Evolutionary conservation across 2,329 filamentous ascomycete genomes (phyloP).

Genomic region (Penicillium brevicompactum): DNA sequence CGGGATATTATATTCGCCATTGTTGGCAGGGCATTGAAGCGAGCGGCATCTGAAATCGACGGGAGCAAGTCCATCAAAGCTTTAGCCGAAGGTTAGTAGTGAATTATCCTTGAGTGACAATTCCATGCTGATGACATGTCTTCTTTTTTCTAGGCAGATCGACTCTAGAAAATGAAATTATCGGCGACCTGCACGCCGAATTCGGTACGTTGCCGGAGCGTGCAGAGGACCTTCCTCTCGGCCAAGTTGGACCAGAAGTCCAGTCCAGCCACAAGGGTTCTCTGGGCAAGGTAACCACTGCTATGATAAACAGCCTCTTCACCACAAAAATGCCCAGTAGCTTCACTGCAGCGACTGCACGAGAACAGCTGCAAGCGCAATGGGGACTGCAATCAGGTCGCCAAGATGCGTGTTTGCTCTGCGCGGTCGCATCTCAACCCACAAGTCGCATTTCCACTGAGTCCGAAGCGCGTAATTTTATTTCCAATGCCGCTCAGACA

Average conservation of each 20-base stretch:
- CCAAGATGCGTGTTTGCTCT: conserved; percentile 85
- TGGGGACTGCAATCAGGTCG: conserved; percentile 86
- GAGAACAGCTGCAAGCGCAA: conserved; percentile 91
- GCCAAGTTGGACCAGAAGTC: conserved; percentile 93
- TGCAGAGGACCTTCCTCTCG: conserved; percentile 61
- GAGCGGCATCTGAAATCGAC: neutral
- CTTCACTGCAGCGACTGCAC: conserved; percentile 94
- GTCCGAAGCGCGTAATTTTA: conserved; percentile 84
- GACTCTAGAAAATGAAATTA: conserved; percentile 47
- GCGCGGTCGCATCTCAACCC: conserved; percentile 92
- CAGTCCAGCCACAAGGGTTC: conserved; percentile 98
- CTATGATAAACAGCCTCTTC: conserved; percentile 87
- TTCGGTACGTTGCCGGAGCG: conserved; percentile 41
- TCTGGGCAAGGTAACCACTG: conserved; percentile 93
- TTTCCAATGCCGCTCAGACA: conserved; percentile 85
- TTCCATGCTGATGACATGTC: neutral
- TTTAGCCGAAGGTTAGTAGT: neutral
- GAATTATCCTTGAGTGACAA: neutral
- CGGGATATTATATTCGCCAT: conserved; percentile 17
- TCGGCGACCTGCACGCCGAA: conserved; percentile 44
- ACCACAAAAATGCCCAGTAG: conserved; percentile 99
- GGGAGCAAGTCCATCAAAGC: conserved; percentile 3
- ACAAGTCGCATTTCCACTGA: conserved; percentile 84
- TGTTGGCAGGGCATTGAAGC: neutral
- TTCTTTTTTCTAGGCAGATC: conserved; percentile 31